Percentiles rank a stretch among this genome's conserved stretches.
Conservation (phyloP, 192 early-diverging fungal species). For the Lunasporangiospora selenospora region DNA sequence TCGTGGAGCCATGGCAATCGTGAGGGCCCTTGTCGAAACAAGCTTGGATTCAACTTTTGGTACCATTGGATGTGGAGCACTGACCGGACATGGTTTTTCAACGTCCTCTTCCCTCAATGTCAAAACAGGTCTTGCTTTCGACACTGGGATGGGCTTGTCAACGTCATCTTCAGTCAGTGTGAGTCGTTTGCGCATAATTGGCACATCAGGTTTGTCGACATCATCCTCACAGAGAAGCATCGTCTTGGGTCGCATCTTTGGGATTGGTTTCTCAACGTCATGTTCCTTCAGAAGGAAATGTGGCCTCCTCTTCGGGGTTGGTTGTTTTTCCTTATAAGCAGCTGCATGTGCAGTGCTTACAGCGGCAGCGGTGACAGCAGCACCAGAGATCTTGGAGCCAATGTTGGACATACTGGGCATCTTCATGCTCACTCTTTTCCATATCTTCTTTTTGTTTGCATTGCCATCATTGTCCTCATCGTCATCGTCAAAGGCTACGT, state of each 20-base stretch:
- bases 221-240: slow-evolving; percentile 21
- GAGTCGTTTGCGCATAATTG: neutral
- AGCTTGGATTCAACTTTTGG: neutral
- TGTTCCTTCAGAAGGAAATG: slow-evolving; percentile 1
- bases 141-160: slow-evolving; percentile 3
- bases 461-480: neutral
- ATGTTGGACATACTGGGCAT: neutral
- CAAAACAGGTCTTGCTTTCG: neutral
- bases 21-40: slow-evolving; percentile 1
- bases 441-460: neutral
- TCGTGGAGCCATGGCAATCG: slow-evolving; percentile 11
- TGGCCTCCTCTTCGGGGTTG: neutral
- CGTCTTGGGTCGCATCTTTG: neutral
- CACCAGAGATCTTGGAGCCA: neutral
- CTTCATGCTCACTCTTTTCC: slow-evolving; percentile 2
- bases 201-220: slow-evolving; percentile 19
- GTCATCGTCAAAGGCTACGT: neutral
- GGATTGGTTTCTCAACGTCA: slow-evolving; percentile 15
- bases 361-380: neutral
- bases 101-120: slow-evolving; percentile 13
- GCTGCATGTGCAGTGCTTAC: neutral
- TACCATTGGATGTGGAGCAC: slow-evolving; percentile 11
- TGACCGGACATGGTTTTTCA: slow-evolving; percentile 7
- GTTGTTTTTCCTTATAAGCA: slow-evolving; percentile 6
- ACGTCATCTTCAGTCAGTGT: slow-evolving; percentile 23